Evolutionary conservation across 305 asterid genomes (phyloP).

Genomic region (Stenogyne calaminthoides): DNA sequence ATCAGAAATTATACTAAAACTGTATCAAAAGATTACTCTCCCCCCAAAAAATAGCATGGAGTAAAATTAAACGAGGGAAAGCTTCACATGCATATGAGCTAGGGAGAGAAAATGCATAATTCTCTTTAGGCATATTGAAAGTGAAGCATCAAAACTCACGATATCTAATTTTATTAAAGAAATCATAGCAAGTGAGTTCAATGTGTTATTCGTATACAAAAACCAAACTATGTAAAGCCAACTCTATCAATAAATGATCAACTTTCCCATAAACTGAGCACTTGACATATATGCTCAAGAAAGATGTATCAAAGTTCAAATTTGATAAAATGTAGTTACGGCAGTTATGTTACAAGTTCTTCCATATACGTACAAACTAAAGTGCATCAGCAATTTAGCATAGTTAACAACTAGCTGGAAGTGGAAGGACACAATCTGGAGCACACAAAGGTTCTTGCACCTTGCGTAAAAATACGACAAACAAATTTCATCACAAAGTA

Average conservation of each 20-base stretch:
- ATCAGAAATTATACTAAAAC: background rate
- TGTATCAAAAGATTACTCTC: background rate
- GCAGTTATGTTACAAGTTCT: background rate
- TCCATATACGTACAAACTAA: background rate
- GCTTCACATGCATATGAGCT: background rate
- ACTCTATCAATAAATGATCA: background rate
- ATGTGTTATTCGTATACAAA: background rate
- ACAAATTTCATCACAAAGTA: background rate
- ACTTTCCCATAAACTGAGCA: background rate
- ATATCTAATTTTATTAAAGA: background rate
- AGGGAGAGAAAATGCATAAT: background rate
- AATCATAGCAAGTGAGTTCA: background rate
- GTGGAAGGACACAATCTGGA: background rate
- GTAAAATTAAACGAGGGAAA: background rate
- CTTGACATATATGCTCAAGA: background rate
- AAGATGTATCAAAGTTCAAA: background rate
- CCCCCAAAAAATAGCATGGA: background rate
- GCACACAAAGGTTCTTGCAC: background rate
- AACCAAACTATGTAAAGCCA: background rate
- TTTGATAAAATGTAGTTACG: background rate
- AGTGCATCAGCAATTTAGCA: background rate
- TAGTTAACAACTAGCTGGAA: background rate
- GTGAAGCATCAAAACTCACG: background rate
- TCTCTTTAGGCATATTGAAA: background rate
- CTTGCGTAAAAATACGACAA: background rate